Base-by-base conservation (phyloP, 805 yeast species). In the Wickerhamomyces ciferrii region DNA sequence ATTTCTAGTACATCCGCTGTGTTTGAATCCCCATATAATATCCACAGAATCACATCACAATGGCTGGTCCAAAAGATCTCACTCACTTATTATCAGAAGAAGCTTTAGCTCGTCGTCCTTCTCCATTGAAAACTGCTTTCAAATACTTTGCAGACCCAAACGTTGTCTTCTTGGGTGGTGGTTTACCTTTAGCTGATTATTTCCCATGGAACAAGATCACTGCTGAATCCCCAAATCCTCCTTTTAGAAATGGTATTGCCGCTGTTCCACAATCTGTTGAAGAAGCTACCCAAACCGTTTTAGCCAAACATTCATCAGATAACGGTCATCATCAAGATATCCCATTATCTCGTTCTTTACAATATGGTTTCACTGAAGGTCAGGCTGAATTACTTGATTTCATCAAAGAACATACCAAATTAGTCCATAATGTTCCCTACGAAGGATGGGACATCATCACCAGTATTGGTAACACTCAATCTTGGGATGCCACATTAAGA, bases 91-190 rank as follows among this genome's bases (percentile, higher is more conserved):
- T 86, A 50, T 87, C 96, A 24, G 79, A 71, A 4, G 97, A 92
- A 69, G 81, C 97, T 36, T 75, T 75, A 52, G 69, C 84, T 15
- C 84, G 98, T 70, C 70, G 75, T 43, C 79, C 84, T 32, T 89
- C 97, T 13, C 84, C 88, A 14, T 76, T 92, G 67, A 92, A 94
- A 70, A 69, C 80, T 36, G 95, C 96, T 17, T 88, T 92, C 74
- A 81, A 81, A 61, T 84, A 86, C 71, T 84, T 72, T 60, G 70
- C 72, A 39, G 75, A 79, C 52, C 96, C 96, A 31, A 79, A 83
- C 44, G 74, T 94, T 61, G 82, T 89, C 47, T 91, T 90, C 62
- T 77, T 92, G 46, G 98, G 97, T 46, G 99, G 98, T 58, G 99
- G 99, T 8, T 77, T 92, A 56, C 99, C 99, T 14, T 70, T 88